Conservation (phyloP, 1,284 basidiomycete species). For the Sporisorium exsertum region DNA sequence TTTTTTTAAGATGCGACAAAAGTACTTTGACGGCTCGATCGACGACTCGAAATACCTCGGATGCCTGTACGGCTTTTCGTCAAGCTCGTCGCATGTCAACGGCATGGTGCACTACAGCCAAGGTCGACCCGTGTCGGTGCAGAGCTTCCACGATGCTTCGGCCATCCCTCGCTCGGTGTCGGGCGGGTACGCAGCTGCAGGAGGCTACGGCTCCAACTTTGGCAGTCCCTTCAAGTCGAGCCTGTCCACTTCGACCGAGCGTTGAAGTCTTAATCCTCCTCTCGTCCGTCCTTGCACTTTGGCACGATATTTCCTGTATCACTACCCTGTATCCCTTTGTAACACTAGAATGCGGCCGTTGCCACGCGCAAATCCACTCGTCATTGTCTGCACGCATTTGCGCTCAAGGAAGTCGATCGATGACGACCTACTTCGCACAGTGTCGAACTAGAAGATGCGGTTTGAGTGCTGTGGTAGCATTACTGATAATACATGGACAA, state of each 20-base stretch:
- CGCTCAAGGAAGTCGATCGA: not conserved
- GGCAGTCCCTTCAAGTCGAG: constrained; percentile 50
- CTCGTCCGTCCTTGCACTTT: constrained; percentile 1
- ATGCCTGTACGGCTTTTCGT: constrained; percentile 65
- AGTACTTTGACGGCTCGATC: constrained; percentile 88
- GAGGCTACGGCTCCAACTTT: constrained; percentile 43
- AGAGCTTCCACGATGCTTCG: constrained; percentile 49
- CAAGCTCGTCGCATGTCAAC: constrained; percentile 52
- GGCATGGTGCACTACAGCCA: constrained; percentile 53
- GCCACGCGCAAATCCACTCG: constrained; percentile 5
- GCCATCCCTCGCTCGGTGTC: constrained; percentile 47
- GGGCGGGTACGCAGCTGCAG: constrained; percentile 32
- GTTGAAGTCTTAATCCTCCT: constrained; percentile 11
- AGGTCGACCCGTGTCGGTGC: constrained; percentile 41
- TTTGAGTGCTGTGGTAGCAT: not conserved
- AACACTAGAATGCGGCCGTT: constrained; percentile 30
- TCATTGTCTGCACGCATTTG: constrained; percentile 9
- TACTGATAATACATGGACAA: constrained; percentile 25
- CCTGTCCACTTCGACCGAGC: constrained; percentile 35
- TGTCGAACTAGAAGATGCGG: not conserved
- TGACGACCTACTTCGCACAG: not conserved
- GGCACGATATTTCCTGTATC: constrained; percentile 14
- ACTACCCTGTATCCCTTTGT: constrained; percentile 25
- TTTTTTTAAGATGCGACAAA: constrained; percentile 94
- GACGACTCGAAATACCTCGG: constrained; percentile 72